Percentiles rank a stretch among this genome's conserved stretches.
Conservation (phyloP, 2,329 filamentous ascomycete genomes). For the Ceratocystis diversiconidia region DNA sequence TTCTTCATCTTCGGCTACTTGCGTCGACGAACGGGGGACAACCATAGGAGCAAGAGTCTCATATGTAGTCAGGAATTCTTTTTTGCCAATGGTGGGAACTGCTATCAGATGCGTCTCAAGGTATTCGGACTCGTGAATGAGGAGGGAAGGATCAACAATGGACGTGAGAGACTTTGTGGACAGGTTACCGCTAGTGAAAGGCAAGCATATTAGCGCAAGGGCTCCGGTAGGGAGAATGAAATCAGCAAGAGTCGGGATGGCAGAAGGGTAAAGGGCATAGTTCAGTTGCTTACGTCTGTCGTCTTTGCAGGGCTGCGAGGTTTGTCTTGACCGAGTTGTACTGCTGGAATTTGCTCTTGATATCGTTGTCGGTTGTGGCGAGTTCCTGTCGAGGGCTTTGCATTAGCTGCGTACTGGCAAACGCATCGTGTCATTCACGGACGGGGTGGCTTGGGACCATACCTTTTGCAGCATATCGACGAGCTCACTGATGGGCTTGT, state of each 20-base stretch:
- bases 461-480: slow-evolving; percentile 83
- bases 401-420: neutral
- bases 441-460: slow-evolving; percentile 3
- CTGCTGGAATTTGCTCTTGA: slow-evolving; percentile 86
- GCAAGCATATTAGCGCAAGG: slow-evolving; percentile 14
- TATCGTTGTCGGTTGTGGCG: slow-evolving; percentile 83
- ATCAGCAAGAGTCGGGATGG: neutral
- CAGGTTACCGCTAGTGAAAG: slow-evolving; percentile 59
- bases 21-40: slow-evolving; percentile 70
- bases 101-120: slow-evolving; percentile 90
- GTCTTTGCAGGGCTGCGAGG: slow-evolving; percentile 66
- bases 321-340: slow-evolving; percentile 86
- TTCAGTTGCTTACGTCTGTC: slow-evolving; percentile 56
- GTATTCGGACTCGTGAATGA: slow-evolving; percentile 87
- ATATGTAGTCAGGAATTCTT: slow-evolving; percentile 81
- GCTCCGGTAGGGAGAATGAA: neutral
- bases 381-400: slow-evolving; percentile 48
- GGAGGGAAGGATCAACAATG: slow-evolving; percentile 64
- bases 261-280: neutral
- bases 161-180: slow-evolving; percentile 86
- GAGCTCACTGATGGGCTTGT: slow-evolving; percentile 77
- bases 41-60: slow-evolving; percentile 85
- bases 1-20: slow-evolving; percentile 76
- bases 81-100: slow-evolving; percentile 63
- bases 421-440: neutral